phyloP scores from a whole-genome alignment of 495 filamentous ascomycete genomes.

The Penicillium fimorum region DNA sequence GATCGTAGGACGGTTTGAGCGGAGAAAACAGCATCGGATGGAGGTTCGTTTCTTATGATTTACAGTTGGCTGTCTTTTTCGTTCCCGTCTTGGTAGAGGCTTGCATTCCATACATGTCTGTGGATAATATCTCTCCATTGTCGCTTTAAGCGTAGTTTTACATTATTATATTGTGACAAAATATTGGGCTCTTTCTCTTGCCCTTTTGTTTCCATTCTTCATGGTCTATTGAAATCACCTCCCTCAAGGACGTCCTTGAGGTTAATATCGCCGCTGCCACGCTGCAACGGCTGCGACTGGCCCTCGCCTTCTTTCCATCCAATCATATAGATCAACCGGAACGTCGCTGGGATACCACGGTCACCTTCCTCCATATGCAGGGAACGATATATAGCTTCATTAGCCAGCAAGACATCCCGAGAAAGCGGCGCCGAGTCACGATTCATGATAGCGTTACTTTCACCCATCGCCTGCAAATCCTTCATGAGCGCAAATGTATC shows the following conservation, averaged over 20 bases:
- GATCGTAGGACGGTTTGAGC: conserved; percentile 82
- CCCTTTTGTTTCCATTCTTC: conserved; percentile 12
- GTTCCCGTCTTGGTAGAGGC: conserved; percentile 27
- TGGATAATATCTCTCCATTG: conserved; percentile 20
- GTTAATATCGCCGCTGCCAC: conserved; percentile 80
- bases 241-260: conserved; percentile 78
- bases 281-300: conserved; percentile 72
- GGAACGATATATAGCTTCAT: conserved; percentile 83
- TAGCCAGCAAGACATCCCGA: conserved; percentile 82
- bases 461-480: conserved; percentile 93
- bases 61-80: conserved; percentile 11
- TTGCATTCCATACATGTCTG: conserved; percentile 27
- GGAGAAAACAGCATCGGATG: conserved; percentile 10
- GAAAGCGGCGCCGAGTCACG: conserved; percentile 70
- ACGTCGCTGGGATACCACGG: conserved; percentile 81
- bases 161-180: conserved; percentile 33
- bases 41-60: conserved; percentile 10
- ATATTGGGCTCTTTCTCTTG: conserved; percentile 14
- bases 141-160: conserved; percentile 31
- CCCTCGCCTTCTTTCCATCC: conserved; percentile 88
- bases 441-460: conserved; percentile 82
- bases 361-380: conserved; percentile 71
- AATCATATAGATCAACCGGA: conserved; percentile 93
- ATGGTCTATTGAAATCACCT: conserved; percentile 44
- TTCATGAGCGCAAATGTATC: conserved; percentile 86